These are phyloP conservation scores for Myxozyma mucilagina DNA, from an alignment of 805 yeast species.

Conservation along the genomic window DNA sequence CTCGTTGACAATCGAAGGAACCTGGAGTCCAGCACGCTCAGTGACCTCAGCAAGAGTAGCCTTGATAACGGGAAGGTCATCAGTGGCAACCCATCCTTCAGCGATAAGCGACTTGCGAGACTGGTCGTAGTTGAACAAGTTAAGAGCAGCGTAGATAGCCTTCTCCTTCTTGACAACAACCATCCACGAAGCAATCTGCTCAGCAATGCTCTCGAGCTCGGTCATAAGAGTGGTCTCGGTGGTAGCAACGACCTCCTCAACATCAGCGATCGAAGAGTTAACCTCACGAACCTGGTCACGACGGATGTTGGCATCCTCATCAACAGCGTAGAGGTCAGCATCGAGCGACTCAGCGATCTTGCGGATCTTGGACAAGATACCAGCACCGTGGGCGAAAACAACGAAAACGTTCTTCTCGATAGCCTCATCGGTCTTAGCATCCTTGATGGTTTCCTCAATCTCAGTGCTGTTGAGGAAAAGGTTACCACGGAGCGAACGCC, in stretches of 20 bases:
- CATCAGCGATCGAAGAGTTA: constrained; percentile 52
- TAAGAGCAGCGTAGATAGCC: constrained; percentile 75
- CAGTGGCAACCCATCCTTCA: constrained; percentile 95
- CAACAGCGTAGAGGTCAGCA: constrained; percentile 70
- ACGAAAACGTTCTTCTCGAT: constrained; percentile 81
- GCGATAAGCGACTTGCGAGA: constrained; percentile 84
- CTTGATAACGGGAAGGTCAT: constrained; percentile 67
- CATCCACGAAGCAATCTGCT: constrained; percentile 74
- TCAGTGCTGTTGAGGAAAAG: constrained; percentile 73
- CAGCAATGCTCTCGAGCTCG: constrained; percentile 77
- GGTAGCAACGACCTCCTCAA: constrained; percentile 60
- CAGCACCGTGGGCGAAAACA: constrained; percentile 86
- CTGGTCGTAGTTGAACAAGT: constrained; percentile 76
- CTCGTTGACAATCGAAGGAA: constrained; percentile 51
- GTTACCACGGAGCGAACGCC: constrained; percentile 94
- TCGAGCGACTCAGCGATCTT: constrained; percentile 89
- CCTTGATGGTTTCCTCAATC: constrained; percentile 67
- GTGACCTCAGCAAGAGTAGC: constrained; percentile 65
- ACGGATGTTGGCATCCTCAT: constrained; percentile 47
- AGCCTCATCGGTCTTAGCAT: constrained; percentile 54
- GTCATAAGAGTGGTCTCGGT: constrained; percentile 69
- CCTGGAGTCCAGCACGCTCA: constrained; percentile 48
- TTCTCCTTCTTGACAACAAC: constrained; percentile 72
- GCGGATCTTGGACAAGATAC: constrained; percentile 68
- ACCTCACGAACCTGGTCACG: constrained; percentile 44